These are phyloP conservation scores for Encephalitozoon intestinalis DNA, from an alignment of 371 early-diverging fungal species.

Conservation along the genomic window DNA sequence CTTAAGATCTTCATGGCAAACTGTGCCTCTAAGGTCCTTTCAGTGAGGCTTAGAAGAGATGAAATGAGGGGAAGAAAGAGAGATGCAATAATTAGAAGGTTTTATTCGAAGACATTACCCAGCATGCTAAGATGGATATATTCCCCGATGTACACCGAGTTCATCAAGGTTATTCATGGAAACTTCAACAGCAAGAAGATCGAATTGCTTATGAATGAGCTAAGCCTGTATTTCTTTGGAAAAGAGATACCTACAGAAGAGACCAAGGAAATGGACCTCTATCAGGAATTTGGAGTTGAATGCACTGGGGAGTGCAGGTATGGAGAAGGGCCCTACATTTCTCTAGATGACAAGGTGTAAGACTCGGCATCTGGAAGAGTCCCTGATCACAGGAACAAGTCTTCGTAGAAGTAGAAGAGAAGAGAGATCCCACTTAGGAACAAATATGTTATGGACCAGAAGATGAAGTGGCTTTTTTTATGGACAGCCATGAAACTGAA, in stretches of 20 bases:
- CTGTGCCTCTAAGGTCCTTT: slow-evolving; percentile 9
- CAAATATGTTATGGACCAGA: slow-evolving; percentile 40
- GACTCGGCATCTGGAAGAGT: not conserved
- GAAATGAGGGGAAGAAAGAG: slow-evolving; percentile 4
- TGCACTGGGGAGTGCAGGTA: not conserved
- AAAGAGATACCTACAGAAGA: not conserved
- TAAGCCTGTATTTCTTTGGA: not conserved
- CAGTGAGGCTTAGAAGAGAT: slow-evolving; percentile 24
- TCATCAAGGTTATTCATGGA: slow-evolving; percentile 25
- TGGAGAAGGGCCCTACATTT: not conserved
- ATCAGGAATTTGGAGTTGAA: not conserved
- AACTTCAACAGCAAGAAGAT: slow-evolving; percentile 16
- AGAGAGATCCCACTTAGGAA: slow-evolving; percentile 20
- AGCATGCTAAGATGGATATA: slow-evolving; percentile 28
- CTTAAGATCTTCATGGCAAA: slow-evolving; percentile 20
- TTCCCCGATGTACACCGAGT: not conserved
- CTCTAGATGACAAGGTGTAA: not conserved
- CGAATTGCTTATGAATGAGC: not conserved
- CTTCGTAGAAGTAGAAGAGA: slow-evolving; percentile 44
- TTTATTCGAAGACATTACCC: slow-evolving; percentile 13
- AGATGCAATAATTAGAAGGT: not conserved
- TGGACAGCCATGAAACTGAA: slow-evolving; percentile 34
- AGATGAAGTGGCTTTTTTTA: slow-evolving; percentile 43
- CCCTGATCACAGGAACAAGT: slow-evolving; percentile 21
- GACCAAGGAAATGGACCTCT: not conserved